These are phyloP conservation scores for Circinella umbellata DNA, from an alignment of 371 early-diverging fungal species.

Conservation along the genomic window DNA sequence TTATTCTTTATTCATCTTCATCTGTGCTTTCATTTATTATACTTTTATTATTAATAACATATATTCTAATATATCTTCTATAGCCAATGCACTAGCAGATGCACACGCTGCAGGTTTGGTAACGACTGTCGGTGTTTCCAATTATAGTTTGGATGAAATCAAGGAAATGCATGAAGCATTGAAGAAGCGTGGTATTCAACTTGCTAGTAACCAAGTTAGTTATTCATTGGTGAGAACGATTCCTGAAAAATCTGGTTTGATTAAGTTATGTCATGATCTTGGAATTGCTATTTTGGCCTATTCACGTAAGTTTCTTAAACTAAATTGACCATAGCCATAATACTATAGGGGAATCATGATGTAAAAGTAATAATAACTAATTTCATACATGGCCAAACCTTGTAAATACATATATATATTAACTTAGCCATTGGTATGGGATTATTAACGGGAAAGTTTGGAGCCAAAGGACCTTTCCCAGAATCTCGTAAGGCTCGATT, in stretches of 20 bases:
- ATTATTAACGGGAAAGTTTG: conserved; percentile 56
- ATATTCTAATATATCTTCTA: background rate
- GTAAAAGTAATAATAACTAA: no score
- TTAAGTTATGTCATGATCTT: conserved; percentile 58
- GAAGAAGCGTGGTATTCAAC: conserved; percentile 51
- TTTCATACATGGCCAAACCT: no score
- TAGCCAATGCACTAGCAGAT: conserved; percentile 57
- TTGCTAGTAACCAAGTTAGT: conserved; percentile 63
- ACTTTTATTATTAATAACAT: background rate
- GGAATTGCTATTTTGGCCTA: conserved; percentile 66
- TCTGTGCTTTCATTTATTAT: no score
- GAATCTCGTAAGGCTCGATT: conserved; percentile 28
- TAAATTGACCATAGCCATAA: no score
- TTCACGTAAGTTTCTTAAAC: conserved; percentile 41
- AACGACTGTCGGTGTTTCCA: conserved; percentile 72
- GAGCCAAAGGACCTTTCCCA: conserved; percentile 46
- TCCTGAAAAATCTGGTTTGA: conserved; percentile 57
- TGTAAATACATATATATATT: no score
- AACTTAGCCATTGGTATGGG: conserved; percentile 50
- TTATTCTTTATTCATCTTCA: background rate
- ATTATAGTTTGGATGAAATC: conserved; percentile 59
- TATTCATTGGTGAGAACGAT: conserved; percentile 52
- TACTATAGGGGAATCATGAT: no score
- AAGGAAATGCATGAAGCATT: conserved; percentile 56
- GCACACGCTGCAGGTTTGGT: conserved; percentile 57